These are phyloP conservation scores for Globisporangium camurandrum DNA, from an alignment of 352 stramenopile genomes.

Conservation along the genomic window DNA sequence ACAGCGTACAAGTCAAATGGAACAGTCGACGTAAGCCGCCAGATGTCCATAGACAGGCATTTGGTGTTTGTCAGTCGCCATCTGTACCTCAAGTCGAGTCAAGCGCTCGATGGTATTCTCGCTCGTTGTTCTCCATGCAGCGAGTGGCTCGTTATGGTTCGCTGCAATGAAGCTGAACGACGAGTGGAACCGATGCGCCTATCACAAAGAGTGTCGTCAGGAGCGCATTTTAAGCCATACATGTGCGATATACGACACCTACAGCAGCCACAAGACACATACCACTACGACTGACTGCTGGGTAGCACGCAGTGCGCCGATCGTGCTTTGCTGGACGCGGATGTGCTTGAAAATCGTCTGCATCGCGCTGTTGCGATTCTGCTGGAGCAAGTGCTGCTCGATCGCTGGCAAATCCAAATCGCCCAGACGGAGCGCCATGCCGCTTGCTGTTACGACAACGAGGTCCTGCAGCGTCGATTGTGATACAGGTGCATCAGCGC, in stretches of 20 bases:
- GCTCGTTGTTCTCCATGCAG: conserved; percentile 3
- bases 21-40: too few relatives aligned
- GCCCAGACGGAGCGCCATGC: conserved; percentile 14
- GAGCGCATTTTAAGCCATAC: not conserved
- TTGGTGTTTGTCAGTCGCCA: too few relatives aligned
- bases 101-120: conserved; percentile 2
- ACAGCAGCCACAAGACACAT: conserved; percentile 12
- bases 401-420: conserved; percentile 23
- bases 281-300: conserved; percentile 15
- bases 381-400: conserved; percentile 14
- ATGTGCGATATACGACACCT: not conserved
- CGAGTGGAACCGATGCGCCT: conserved; percentile 12
- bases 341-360: conserved; percentile 20
- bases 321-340: conserved; percentile 12
- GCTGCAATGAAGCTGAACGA: conserved; percentile 9
- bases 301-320: conserved; percentile 10
- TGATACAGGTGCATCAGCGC: not conserved
- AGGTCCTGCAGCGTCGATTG: conserved; percentile 15
- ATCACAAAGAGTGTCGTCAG: too few relatives aligned
- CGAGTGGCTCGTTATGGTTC: conserved; percentile 10
- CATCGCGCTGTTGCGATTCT: conserved; percentile 11
- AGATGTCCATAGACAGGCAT: too few relatives aligned
- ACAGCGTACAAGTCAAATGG: too few relatives aligned
- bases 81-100: too few relatives aligned
- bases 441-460: conserved; percentile 20